Evolutionary conservation across 192 early-diverging fungal genomes (phyloP).

Genomic region (Phlyctochytrium planicorne): DNA sequence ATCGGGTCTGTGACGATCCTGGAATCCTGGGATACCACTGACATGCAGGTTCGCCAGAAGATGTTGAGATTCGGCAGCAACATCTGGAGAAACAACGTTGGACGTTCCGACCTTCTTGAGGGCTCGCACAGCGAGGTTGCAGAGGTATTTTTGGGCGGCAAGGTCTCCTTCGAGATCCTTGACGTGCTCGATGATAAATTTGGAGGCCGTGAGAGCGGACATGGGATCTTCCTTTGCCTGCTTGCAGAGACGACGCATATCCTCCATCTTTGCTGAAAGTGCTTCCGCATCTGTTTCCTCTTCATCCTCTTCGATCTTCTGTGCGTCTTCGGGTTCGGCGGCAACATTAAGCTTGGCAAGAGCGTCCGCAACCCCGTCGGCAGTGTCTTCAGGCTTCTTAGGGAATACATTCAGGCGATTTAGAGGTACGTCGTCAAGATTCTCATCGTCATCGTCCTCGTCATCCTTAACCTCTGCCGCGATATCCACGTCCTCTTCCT

Average conservation of each 20-base stretch:
- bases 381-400: too few species aligned
- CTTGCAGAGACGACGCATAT: not conserved
- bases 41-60: conserved; percentile 69
- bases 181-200: conserved; percentile 35
- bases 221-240: conserved; percentile 12
- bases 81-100: conserved; percentile 4
- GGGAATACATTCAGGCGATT: too few species aligned
- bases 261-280: not conserved
- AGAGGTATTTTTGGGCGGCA: conserved; percentile 20
- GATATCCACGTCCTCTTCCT: not conserved
- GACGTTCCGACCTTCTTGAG: conserved; percentile 19
- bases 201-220: conserved; percentile 26
- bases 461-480: not conserved
- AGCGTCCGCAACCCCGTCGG: not conserved
- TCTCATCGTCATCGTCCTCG: conserved; percentile 1
- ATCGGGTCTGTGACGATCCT: conserved; percentile 62
- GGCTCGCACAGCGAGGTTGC: conserved; percentile 26
- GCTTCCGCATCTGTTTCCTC: not conserved
- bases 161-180: conserved; percentile 12
- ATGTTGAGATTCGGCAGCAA: conserved; percentile 61
- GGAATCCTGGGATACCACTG: conserved; percentile 57
- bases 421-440: too few species aligned
- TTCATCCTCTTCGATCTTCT: not conserved
- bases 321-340: not conserved
- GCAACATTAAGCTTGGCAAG: not conserved